These are phyloP conservation scores for Polysphondylium violaceum DNA, from an alignment of 78 protist species.

Conservation along the genomic window DNA sequence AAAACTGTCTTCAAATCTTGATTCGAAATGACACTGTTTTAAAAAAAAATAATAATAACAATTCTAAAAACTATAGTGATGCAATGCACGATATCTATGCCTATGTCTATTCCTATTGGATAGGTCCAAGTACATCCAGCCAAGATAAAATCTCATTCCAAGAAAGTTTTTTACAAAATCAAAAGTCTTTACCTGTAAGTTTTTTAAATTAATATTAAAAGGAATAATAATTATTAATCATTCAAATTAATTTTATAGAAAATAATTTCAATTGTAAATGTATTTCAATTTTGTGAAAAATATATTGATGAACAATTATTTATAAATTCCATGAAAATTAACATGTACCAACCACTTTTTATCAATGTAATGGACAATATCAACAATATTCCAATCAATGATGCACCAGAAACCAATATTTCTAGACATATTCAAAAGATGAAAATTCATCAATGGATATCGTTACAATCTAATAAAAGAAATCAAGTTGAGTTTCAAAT, in stretches of 20 bases:
- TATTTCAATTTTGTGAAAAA: conserved; percentile 1
- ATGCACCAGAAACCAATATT: neutral
- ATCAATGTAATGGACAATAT: neutral
- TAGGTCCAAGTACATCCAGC: neutral
- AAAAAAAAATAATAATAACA: neutral
- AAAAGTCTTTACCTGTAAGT: conserved; percentile 5
- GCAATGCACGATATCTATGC: neutral
- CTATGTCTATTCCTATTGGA: neutral
- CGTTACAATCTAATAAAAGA: neutral
- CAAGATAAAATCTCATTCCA: neutral
- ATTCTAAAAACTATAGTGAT: neutral
- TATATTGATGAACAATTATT: conserved; percentile 1
- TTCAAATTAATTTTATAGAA: conserved; percentile 18
- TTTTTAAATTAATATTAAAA: neutral
- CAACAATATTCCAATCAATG: no score
- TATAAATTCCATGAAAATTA: neutral
- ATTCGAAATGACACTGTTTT: neutral
- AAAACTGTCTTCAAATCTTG: neutral
- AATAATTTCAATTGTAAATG: conserved; percentile 23
- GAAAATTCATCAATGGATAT: neutral
- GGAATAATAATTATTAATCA: neutral
- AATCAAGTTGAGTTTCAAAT: neutral
- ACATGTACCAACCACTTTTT: neutral
- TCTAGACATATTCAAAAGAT: neutral
- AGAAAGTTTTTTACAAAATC: neutral